phyloP scores from a whole-genome alignment of 2,329 filamentous ascomycete genomes.

The Penicillium digitatum region DNA sequence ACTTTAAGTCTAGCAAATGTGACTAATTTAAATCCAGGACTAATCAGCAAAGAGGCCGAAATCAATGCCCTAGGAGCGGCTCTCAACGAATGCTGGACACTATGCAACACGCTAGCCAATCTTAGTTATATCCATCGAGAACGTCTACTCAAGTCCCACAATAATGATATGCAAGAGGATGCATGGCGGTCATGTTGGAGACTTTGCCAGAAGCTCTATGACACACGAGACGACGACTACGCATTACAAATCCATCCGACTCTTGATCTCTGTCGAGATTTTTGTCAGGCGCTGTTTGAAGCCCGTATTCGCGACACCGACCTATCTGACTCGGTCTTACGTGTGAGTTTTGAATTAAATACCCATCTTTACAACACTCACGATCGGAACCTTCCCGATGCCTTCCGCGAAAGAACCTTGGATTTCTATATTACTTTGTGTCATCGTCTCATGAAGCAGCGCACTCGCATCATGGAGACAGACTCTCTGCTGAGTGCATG shows the following conservation, averaged over 20 bases:
- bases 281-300: constrained; percentile 88
- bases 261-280: constrained; percentile 82
- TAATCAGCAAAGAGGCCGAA: constrained; percentile 53
- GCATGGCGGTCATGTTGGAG: constrained; percentile 95
- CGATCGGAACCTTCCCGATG: constrained; percentile 75
- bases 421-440: constrained; percentile 94
- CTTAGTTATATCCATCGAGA: constrained; percentile 80
- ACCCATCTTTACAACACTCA: constrained; percentile 94
- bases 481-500: constrained; percentile 80
- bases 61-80: constrained; percentile 68
- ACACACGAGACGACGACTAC: constrained; percentile 68
- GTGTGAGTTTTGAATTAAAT: constrained; percentile 92
- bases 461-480: constrained; percentile 71
- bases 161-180: constrained; percentile 74
- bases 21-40: constrained; percentile 31
- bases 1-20: constrained; percentile 21
- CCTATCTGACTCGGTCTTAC: constrained; percentile 74
- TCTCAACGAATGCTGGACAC: constrained; percentile 83
- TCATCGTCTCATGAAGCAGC: constrained; percentile 93
- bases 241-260: constrained; percentile 68
- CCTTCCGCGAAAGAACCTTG: constrained; percentile 81
- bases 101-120: constrained; percentile 85
- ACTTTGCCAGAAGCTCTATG: constrained; percentile 83
- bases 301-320: constrained; percentile 74
- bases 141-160: constrained; percentile 70